Evolutionary conservation across 805 yeast genomes (phyloP), one percentile per base, ranked within the genome.

Genomic region (Sugiyamaella marilandica): DNA sequence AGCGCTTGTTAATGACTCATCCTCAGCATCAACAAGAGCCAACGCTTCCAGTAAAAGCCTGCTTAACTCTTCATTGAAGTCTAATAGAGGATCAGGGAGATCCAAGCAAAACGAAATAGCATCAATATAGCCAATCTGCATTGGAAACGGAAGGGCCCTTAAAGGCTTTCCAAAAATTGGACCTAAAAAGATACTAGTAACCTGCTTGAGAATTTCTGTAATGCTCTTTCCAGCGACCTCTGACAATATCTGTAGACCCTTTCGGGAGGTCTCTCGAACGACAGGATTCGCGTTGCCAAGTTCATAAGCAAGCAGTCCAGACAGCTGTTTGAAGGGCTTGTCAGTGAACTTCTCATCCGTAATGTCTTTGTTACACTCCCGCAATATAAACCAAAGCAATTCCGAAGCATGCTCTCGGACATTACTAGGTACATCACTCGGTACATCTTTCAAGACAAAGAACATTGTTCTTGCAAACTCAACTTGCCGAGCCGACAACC

Each of bases 41-140:
- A 92, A 74, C 0, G 97, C 97, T 65, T 94, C 99, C 53, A 87
- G 80, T 9, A 94, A 71, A 52, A 95, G 73, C 50, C 99, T 74
- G 54, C 84, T 86, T 54, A 94, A 71, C 64, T 95, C 98, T 51
- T 94, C 98, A 59, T 87, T 87, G 65, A 89, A 92, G 9, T 84
- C 84, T 58, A 92, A 72, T 60, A 92, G 90, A 0, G 96, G 78
- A 57, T 85, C 79, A 10, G 88, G 94, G 47, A 92, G 74, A 1
- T 85, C 82, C 53, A 94, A 72, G 64, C 97, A 92, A 68, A 84
- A 95, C 0, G 96, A 84, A n/a, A 94, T 87, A 1, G 98, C 98
- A 68, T 94, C 98, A 56, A 94, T 91, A 66, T 94, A 91, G 35
- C 99, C 99, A 52, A 94, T 94, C 70, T 95, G 99, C 96, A 92